phyloP scores from a whole-genome alignment of 2,329 filamentous ascomycete genomes.

The Orbilia ellipsospora region DNA sequence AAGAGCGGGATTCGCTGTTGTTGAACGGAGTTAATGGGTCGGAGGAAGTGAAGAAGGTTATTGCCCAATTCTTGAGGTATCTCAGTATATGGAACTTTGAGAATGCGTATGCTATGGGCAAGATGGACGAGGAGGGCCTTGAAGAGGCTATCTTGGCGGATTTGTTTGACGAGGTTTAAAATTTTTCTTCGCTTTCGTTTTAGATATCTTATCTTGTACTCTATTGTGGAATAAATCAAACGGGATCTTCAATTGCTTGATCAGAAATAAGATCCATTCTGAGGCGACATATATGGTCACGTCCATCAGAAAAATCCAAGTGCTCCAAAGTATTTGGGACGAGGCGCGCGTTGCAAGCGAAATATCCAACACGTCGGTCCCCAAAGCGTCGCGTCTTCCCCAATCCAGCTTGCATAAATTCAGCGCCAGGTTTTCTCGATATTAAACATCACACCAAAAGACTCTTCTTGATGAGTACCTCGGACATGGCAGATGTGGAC shows the following conservation, averaged over 20 bases:
- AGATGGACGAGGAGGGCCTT: conserved; percentile 74
- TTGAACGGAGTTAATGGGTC: conserved; percentile 67
- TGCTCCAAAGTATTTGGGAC: too few species aligned
- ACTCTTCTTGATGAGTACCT: neutral
- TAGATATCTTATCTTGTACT: neutral
- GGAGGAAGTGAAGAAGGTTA: conserved; percentile 77
- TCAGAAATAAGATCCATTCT: too few species aligned
- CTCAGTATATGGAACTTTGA: conserved; percentile 95
- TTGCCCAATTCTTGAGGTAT: conserved; percentile 89
- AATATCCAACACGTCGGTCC: too few species aligned
- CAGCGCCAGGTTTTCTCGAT: too few species aligned
- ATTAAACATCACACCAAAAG: too few species aligned
- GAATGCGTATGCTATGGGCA: conserved; percentile 85
- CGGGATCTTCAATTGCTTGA: too few species aligned
- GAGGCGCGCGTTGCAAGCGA: too few species aligned
- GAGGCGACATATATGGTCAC: too few species aligned
- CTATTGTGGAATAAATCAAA: too few species aligned
- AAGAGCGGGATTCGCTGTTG: conserved; percentile 65
- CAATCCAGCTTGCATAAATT: too few species aligned
- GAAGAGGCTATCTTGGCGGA: conserved; percentile 74
- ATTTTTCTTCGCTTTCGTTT: neutral
- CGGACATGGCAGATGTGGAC: conserved; percentile 19
- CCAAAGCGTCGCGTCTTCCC: too few species aligned
- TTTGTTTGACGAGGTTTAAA: conserved; percentile 77
- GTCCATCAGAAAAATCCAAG: too few species aligned